Percentiles rank a stretch among this genome's conserved stretches.
These are phyloP conservation scores for Przewalskia tangutica DNA, from an alignment of 257 asterid genomes.

Conservation along the genomic window DNA sequence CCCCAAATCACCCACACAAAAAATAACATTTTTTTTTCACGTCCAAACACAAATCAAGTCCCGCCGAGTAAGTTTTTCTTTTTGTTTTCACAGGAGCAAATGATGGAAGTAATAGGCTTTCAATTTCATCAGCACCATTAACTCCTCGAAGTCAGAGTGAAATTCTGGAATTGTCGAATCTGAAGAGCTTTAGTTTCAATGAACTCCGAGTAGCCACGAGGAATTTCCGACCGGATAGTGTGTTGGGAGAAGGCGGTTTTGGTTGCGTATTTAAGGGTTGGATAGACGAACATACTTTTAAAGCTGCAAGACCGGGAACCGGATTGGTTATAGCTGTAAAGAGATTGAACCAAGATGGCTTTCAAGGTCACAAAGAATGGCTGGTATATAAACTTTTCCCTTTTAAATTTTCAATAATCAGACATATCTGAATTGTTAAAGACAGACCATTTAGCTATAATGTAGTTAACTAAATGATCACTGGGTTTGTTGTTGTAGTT, in stretches of 20 bases:
- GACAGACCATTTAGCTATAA: neutral
- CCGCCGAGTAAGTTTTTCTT: too few species aligned
- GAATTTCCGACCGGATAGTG: conserved; percentile 69
- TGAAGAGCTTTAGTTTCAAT: conserved; percentile 44
- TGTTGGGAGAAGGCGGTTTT: conserved; percentile 79
- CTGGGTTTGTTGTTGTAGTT: neutral
- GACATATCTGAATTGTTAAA: neutral
- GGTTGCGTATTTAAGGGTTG: conserved; percentile 83
- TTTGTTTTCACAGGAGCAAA: conserved; percentile 2
- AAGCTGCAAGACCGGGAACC: conserved; percentile 50
- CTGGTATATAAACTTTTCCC: conserved; percentile 33
- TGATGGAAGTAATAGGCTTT: conserved; percentile 27
- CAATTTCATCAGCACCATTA: conserved; percentile 39
- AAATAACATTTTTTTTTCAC: too few species aligned
- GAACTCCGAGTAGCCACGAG: conserved; percentile 73
- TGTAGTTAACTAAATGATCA: neutral
- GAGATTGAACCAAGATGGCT: conserved; percentile 66
- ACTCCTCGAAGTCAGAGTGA: conserved; percentile 54
- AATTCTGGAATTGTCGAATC: conserved; percentile 46
- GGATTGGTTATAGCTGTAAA: conserved; percentile 68
- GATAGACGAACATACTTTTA: conserved; percentile 58
- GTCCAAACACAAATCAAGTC: too few species aligned
- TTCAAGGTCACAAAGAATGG: conserved; percentile 93
- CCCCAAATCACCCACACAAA: too few species aligned
- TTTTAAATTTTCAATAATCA: neutral